Evolutionary conservation across 352 stramenopile genomes (phyloP), one percentile per base, ranked within the genome.

Genomic region (Peronospora belbahrii): DNA sequence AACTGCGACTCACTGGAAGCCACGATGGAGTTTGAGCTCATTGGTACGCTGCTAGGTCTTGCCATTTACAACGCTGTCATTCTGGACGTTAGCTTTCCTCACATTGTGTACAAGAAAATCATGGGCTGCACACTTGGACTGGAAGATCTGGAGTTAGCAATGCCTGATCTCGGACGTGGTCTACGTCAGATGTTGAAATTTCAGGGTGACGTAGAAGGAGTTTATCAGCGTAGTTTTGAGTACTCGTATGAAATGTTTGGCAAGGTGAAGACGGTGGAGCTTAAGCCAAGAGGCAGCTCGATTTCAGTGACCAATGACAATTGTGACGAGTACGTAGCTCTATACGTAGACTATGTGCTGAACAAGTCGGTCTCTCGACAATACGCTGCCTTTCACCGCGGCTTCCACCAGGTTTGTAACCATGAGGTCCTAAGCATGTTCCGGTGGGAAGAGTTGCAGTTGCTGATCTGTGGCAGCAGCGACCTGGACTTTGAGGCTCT

Each of bases 1-100:
- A 90, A 88, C 52, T 79, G 69, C 34, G 75, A 90, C 33, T 91
- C 79, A 2, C 47, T 87, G n/a, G 80, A 91, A 48, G 57, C 70
- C 2, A 83, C 71, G 3, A 89, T 88, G 70, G 77, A 91, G 66
- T 94, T 83, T 48, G 77, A 94, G 56, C 61, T 94, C 9, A 88
- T 94, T 58, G 82, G 82, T 19, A 88, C 85, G 27, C 43, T 94
- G 8, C 54, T 91, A 3, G 82, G 73, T 17, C 48, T 94, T 6
- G 82, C 82, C 9, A 88, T 94, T 32, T 94, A 94, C 56, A 94
- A 94, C 18, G 66, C 69, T 6, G 79, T 93, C 17, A 90, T 93
- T 28, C 45, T 93, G 17, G 81, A 93, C 22, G 56, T 93, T 6
- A 76, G 78, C 23, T 91, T 94, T 40, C 82, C 82, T 0, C 74